These are phyloP conservation scores for Primulina eburnea DNA, from an alignment of 257 asterid genomes.

Conservation along the genomic window DNA sequence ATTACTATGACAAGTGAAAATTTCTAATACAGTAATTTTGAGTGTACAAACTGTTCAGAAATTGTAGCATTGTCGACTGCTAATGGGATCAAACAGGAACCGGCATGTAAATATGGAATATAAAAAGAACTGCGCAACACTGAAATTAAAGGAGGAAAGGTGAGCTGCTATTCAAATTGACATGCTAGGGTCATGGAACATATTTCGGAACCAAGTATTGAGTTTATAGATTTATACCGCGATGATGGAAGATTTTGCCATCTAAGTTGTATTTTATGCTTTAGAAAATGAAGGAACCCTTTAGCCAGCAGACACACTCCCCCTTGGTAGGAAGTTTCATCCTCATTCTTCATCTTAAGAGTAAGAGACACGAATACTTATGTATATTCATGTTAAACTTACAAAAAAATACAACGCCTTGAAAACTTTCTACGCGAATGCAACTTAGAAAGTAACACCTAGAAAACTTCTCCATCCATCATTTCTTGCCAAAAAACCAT, in stretches of 20 bases:
- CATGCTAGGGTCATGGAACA: constrained; percentile 2
- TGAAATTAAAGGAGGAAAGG: not conserved
- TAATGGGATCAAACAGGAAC: constrained; percentile 16
- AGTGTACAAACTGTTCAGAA: constrained; percentile 1
- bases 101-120: not conserved
- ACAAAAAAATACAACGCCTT: not conserved
- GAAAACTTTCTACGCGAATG: not conserved
- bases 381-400: not conserved
- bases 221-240: not conserved
- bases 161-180: constrained; percentile 14
- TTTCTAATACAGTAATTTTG: not conserved
- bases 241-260: constrained; percentile 3
- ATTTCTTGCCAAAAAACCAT: not conserved
- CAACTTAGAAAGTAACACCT: not conserved
- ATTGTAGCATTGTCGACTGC: not conserved
- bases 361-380: constrained; percentile 3
- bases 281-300: not conserved
- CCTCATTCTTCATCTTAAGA: constrained; percentile 4
- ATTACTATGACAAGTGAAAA: not conserved
- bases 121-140: not conserved
- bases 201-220: not conserved
- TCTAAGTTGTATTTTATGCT: constrained; percentile 1
- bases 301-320: constrained; percentile 14
- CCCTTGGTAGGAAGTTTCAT: not conserved
- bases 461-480: not conserved